phyloP scores from a whole-genome alignment of 2,329 filamentous ascomycete genomes.

The Phaeosphaeriaceae sp. region DNA sequence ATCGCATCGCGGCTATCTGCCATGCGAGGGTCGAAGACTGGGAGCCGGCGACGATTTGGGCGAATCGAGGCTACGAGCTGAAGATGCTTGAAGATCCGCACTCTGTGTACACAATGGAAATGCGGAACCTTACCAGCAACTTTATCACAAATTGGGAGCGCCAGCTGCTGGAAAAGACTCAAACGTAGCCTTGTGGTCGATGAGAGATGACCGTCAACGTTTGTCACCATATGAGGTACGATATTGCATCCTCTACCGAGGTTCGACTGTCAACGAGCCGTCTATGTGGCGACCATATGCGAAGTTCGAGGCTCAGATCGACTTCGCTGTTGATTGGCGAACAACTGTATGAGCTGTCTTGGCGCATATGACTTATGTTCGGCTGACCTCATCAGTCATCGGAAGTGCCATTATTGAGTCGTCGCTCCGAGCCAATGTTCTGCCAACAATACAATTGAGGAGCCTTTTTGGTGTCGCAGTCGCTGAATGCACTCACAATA shows the following conservation, averaged over 20 bases:
- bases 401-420: background rate
- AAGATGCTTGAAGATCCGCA: slow-evolving; percentile 38
- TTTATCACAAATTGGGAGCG: slow-evolving; percentile 41
- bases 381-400: background rate
- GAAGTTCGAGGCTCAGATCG: background rate
- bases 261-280: too few species aligned
- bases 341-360: background rate
- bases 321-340: background rate
- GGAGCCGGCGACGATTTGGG: slow-evolving; percentile 39
- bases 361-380: too few species aligned
- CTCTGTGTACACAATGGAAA: slow-evolving; percentile 34
- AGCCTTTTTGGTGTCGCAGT: too few species aligned
- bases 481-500: background rate
- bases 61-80: slow-evolving; percentile 39
- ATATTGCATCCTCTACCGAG: too few species aligned
- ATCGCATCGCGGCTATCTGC: slow-evolving; percentile 39
- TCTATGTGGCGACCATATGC: too few species aligned
- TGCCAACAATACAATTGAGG: too few species aligned
- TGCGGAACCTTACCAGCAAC: slow-evolving; percentile 36
- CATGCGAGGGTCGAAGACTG: slow-evolving; percentile 38
- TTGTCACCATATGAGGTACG: too few species aligned
- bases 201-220: too few species aligned
- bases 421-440: background rate
- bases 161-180: slow-evolving; percentile 20
- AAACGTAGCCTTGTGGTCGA: background rate